A percentile compares a stretch with the other conserved stretches of the same genome.
These are phyloP conservation scores for Cryphonectria parasitica DNA, from an alignment of 2,329 filamentous ascomycete genomes.

Conservation along the genomic window DNA sequence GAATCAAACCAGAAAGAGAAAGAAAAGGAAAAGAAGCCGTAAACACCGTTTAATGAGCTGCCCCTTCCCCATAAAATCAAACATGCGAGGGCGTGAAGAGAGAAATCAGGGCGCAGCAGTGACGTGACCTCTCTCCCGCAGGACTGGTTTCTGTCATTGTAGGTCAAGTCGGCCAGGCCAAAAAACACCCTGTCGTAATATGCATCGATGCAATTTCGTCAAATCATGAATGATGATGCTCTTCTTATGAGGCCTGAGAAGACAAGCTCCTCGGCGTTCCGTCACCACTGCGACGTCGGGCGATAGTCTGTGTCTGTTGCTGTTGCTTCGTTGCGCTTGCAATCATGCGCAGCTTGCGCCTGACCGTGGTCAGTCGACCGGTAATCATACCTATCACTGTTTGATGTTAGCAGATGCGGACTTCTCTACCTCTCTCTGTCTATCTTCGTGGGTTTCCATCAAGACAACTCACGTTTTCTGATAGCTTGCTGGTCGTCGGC, in stretches of 20 bases:
- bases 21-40: neutral
- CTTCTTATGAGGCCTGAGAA: constrained; percentile 46
- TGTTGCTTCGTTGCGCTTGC: constrained; percentile 59
- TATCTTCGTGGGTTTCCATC: neutral
- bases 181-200: constrained; percentile 3
- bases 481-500: constrained; percentile 74
- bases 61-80: neutral
- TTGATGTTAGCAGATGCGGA: constrained; percentile 34
- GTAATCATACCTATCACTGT: constrained; percentile 67
- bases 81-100: constrained; percentile 1
- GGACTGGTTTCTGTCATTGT: constrained; percentile 4
- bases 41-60: constrained; percentile 14
- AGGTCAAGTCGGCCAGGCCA: neutral
- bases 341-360: constrained; percentile 65
- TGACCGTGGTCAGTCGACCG: constrained; percentile 57
- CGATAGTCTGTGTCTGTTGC: constrained; percentile 46
- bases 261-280: constrained; percentile 59
- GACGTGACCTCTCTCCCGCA: neutral
- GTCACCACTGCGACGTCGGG: constrained; percentile 59
- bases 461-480: constrained; percentile 65
- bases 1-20: neutral
- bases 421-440: neutral
- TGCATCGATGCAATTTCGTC: constrained; percentile 36
- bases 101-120: neutral
- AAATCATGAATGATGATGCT: constrained; percentile 35